These are phyloP conservation scores for Penicillium brevicompactum DNA, from an alignment of 2,329 filamentous ascomycete genomes.

Conservation along the genomic window DNA sequence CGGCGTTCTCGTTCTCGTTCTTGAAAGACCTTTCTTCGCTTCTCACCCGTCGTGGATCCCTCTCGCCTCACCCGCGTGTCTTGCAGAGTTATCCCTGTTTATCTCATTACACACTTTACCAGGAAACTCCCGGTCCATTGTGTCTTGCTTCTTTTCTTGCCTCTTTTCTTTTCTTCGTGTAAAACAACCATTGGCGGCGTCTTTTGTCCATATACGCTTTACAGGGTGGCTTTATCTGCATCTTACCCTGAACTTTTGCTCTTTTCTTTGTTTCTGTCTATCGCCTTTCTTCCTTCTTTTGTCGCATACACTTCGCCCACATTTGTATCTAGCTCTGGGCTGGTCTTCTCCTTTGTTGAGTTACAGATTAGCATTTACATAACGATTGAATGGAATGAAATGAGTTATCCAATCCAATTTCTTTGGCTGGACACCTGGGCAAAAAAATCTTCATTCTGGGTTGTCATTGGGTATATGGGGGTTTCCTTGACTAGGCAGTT, in stretches of 20 bases:
- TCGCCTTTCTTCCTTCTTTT: not conserved
- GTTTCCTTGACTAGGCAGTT: not conserved
- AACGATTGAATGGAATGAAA: constrained; percentile 12
- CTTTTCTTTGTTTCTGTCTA: not conserved
- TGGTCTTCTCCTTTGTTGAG: constrained; percentile 9
- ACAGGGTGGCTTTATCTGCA: not conserved
- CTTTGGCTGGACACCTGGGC: no score
- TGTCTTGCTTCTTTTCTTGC: not conserved
- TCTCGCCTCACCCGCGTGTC: not conserved
- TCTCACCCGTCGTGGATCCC: not conserved
- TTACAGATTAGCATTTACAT: constrained; percentile 6
- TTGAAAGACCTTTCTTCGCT: not conserved
- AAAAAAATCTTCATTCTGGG: not conserved
- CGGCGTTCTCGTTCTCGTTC: not conserved
- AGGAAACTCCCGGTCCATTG: not conserved
- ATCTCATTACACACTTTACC: not conserved
- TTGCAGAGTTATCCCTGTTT: not conserved
- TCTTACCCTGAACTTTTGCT: not conserved
- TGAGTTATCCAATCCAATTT: not conserved
- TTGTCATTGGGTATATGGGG: not conserved
- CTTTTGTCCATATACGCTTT: constrained; percentile 5
- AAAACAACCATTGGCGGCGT: constrained; percentile 10
- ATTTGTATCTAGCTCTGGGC: constrained; percentile 3
- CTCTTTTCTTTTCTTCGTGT: constrained; percentile 1
- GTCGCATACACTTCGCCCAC: not conserved